Evolutionary conservation across 2,329 filamentous ascomycete genomes (phyloP).

Genomic region (Diaporthe longicolla): DNA sequence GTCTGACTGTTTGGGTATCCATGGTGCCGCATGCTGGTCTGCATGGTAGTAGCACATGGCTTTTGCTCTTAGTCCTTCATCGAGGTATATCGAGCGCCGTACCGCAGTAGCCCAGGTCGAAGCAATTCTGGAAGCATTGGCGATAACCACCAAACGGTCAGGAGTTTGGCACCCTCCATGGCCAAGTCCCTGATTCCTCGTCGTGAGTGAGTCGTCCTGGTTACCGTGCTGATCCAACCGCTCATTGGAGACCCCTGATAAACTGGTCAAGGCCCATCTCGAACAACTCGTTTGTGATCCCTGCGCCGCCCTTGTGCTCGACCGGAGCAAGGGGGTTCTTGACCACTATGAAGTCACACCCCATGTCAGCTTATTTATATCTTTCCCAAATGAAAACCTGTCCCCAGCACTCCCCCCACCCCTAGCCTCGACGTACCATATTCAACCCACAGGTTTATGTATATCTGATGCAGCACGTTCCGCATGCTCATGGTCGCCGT

Average conservation of each 20-base stretch:
- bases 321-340: slow-evolving; percentile 79
- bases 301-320: slow-evolving; percentile 77
- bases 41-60: background rate
- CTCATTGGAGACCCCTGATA: slow-evolving; percentile 68
- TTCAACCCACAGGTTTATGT: slow-evolving; percentile 97
- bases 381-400: too few species aligned
- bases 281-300: slow-evolving; percentile 80
- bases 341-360: slow-evolving; percentile 64
- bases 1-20: background rate
- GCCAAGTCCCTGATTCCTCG: too few species aligned
- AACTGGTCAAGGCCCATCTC: slow-evolving; percentile 84
- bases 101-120: background rate
- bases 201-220: background rate
- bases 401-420: background rate
- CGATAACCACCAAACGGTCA: background rate
- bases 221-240: background rate
- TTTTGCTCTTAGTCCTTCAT: background rate
- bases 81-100: background rate
- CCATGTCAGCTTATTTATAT: slow-evolving; percentile 45
- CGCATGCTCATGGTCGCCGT: slow-evolving; percentile 90
- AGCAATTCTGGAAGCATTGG: background rate
- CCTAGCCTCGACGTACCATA: slow-evolving; percentile 72
- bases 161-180: too few species aligned
- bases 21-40: background rate
- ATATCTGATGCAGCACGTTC: slow-evolving; percentile 96